A percentile compares a stretch with the other conserved stretches of the same genome.
Evolutionary conservation across 257 asterid genomes (phyloP).

Genomic region (Verbena officinalis): DNA sequence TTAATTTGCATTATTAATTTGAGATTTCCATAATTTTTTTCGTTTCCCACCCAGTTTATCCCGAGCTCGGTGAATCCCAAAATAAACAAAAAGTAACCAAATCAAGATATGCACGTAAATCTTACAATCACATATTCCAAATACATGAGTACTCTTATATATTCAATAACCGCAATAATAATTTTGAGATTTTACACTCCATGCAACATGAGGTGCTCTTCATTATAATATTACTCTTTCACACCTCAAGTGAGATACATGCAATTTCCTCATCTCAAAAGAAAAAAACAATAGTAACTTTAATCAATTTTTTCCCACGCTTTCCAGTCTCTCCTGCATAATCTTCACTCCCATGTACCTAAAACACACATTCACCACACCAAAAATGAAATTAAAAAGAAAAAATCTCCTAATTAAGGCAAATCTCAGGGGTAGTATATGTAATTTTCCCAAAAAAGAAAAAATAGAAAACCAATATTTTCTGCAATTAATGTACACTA

Average conservation of each 20-base stretch:
- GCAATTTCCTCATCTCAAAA: neutral
- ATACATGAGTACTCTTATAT: slow-evolving; percentile 13
- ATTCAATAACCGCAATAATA: neutral
- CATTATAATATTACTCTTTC: neutral
- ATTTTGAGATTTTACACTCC: neutral
- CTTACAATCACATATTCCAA: neutral
- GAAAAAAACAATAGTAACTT: no score
- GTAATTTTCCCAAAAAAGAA: neutral
- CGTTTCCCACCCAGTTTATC: no score
- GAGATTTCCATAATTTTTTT: no score
- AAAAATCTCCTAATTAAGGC: no score
- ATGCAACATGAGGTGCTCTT: neutral
- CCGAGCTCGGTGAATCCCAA: no score
- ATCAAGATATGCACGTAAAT: no score
- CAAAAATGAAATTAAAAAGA: no score
- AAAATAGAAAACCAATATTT: neutral
- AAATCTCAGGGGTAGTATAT: no score
- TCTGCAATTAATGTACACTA: neutral
- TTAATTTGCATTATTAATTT: no score
- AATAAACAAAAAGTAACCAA: no score
- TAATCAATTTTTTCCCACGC: slow-evolving; percentile 26
- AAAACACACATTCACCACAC: slow-evolving; percentile 8
- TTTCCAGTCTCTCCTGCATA: slow-evolving; percentile 49
- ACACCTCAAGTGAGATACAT: neutral
- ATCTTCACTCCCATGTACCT: slow-evolving; percentile 87